Evolutionary conservation across 2,329 filamentous ascomycete species (phyloP), one percentile per base, ranked within the genome.

Genomic region (Fusarium nisikadoi): DNA sequence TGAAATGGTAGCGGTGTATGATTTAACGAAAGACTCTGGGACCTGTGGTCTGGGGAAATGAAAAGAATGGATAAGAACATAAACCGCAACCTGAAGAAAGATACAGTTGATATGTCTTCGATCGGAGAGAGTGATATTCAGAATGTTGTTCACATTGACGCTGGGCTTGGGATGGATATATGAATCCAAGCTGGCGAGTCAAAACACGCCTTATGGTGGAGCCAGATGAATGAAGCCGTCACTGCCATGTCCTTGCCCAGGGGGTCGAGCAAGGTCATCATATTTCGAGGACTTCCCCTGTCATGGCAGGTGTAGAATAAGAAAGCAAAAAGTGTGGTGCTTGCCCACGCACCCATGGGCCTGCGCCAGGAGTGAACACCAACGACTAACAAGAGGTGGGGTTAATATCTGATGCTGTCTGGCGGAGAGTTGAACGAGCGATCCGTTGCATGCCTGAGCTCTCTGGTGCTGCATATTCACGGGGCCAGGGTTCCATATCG

Each of bases 231-330:
- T 65, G 68, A 69, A 72, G 66, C 70, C 70, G 62, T 72, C 63
- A 61, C 68, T 71, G 54, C 71, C 65, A 73, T 68, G 57, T 69
- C 74, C 73, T 70, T 75, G 74, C 68, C 61, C 58, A 65, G 66
- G 74, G 73, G 74, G 67, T 60, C 65, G 68, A 62, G 66, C 70
- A 72, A 67, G 71, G 68, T 46, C 72, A 60, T 68, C 72, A 56
- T 68, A 65, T 55, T 66, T 65, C 62, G 63, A 70, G 62, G 62
- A 57, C 64, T 62, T 58, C 50, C 73, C 75, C 73, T 69, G 68
- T 38, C 65, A 68, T 64, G 65, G 36, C 64, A 61, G 65, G 65
- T 71, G 68, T 71, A 82, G 82, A 80, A 83, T 81, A 85, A 80
- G 58, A 68, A 70, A 81, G 83, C 84, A 59, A 70, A 72, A 56